Evolutionary conservation across 345 rosid species (phyloP), one percentile per base, ranked within the genome.

Genomic region (Mangifera indica): DNA sequence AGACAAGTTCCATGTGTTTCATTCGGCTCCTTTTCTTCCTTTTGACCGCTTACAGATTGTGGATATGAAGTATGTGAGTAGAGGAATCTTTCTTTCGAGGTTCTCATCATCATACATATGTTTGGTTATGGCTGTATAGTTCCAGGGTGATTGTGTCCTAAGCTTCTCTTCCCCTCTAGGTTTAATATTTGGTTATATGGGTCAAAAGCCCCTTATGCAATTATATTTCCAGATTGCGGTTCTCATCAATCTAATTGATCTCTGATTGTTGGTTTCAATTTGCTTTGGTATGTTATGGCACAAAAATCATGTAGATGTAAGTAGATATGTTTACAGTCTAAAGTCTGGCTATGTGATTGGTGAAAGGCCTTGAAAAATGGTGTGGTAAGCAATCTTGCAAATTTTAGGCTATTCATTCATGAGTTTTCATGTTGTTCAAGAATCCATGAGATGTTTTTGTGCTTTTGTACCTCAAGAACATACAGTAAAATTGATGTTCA

Each of bases 91-190:
- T 63, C 71, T 29, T 70, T 67, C 37, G 74, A 63, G 80, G 52
- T 72, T 69, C 70, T 64, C 69, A 66, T 72, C 42, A 68, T 62
- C 49, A 70, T 40, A 64, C 77, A 46, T 60, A 61, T 65, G 52
- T 74, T 49, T 74, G 59, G 61, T 67, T 66, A 15, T 46, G 77
- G 49, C 52, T 78, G 82, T 82, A 81, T 77, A 84, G 79, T 74
- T 72, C 46, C 69, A 34, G 32, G 82, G 70, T 74, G 79, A 77
- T 80, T 70, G 71, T 55, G 48, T 75, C 24, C 72, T 63, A 67
- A 44, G 52, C 37, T 57, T 21, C 65, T 29, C 63, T 71, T 1
- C 7, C 25, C 56, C 21, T 32, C 60, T 71, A 22, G 74, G 56
- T 44, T 15, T 57, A 60, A 49, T 62, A 62, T 37, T 69, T 64